phyloP scores from a whole-genome alignment of 2,329 filamentous ascomycete species.

The Ophiostoma australiae region DNA sequence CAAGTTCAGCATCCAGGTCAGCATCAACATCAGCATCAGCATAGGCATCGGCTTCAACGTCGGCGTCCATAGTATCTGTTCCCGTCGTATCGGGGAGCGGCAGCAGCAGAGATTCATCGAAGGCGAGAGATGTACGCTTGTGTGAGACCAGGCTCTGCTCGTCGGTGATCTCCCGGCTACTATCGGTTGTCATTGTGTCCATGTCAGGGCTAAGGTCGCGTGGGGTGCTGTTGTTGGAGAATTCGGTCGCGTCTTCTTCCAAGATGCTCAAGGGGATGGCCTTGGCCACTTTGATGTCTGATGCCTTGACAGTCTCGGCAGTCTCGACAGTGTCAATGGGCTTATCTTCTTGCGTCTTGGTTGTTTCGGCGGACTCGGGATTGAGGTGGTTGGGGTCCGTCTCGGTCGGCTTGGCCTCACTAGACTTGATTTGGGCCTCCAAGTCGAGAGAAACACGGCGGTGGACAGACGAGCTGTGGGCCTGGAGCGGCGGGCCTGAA shows the following conservation, averaged over 20 bases:
- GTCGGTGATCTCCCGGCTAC: slow-evolving; percentile 19
- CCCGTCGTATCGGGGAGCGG: slow-evolving; percentile 21
- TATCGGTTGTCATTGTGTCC: slow-evolving; percentile 16
- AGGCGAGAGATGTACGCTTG: background rate
- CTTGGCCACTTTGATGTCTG: slow-evolving; percentile 6
- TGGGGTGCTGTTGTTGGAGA: slow-evolving; percentile 16
- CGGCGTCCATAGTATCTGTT: background rate
- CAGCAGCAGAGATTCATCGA: slow-evolving; percentile 21
- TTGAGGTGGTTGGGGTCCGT: background rate
- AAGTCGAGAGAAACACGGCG: slow-evolving; percentile 15
- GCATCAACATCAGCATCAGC: background rate
- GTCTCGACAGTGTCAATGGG: background rate
- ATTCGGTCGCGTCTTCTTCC: background rate
- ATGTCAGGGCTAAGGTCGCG: slow-evolving; percentile 17
- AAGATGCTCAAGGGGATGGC: background rate
- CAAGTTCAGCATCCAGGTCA: background rate
- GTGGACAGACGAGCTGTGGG: background rate
- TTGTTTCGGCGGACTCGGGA: background rate
- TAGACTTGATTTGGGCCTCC: background rate
- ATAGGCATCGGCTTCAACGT: background rate
- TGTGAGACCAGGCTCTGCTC: slow-evolving; percentile 19
- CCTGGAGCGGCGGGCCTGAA: slow-evolving; percentile 21
- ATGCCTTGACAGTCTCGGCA: background rate
- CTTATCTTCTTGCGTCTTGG: background rate
- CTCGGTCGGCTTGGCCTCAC: slow-evolving; percentile 4